Percentiles rank a stretch among this genome's conserved stretches.
Conservation (phyloP, 768 basidiomycete species). For the Nidularia pulvinata region DNA sequence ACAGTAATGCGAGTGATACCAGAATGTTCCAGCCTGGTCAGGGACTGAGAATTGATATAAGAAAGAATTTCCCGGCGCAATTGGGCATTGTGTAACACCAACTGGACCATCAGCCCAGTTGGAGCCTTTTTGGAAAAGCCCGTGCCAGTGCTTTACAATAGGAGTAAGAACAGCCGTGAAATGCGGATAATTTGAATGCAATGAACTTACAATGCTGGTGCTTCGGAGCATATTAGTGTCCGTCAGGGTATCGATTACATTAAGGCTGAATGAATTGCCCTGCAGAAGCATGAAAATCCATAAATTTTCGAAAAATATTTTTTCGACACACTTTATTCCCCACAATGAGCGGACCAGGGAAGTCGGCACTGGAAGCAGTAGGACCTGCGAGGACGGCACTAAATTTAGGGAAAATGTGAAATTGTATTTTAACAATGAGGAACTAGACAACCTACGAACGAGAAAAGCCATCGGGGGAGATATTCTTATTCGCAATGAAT, state of each 20-base stretch:
- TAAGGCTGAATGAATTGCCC: slow-evolving; percentile 34
- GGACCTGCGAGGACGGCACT: slow-evolving; percentile 13
- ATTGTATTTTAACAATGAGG: neutral
- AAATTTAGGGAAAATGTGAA: slow-evolving; percentile 2
- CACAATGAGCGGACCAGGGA: slow-evolving; percentile 12
- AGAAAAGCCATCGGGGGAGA: slow-evolving; percentile 51
- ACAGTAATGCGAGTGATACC: slow-evolving; percentile 19
- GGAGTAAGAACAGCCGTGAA: neutral
- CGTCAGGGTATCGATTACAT: slow-evolving; percentile 41
- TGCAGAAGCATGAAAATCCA: neutral
- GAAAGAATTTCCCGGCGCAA: slow-evolving; percentile 36
- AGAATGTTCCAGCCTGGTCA: slow-evolving; percentile 19
- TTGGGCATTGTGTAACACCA: slow-evolving; percentile 46
- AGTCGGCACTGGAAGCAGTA: neutral
- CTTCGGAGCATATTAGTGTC: slow-evolving; percentile 31
- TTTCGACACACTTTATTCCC: slow-evolving; percentile 22
- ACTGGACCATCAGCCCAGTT: slow-evolving; percentile 43
- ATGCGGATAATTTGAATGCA: neutral
- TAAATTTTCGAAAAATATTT: slow-evolving; percentile 41
- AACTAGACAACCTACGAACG: slow-evolving; percentile 16
- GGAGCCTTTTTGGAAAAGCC: slow-evolving; percentile 36
- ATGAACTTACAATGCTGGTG: slow-evolving; percentile 25
- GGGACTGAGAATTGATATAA: slow-evolving; percentile 32
- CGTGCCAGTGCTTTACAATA: slow-evolving; percentile 45
- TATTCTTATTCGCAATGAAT: slow-evolving; percentile 37